Conservation (phyloP, 352 stramenopile genomes). For the Phytopythium kandeliae region DNA sequence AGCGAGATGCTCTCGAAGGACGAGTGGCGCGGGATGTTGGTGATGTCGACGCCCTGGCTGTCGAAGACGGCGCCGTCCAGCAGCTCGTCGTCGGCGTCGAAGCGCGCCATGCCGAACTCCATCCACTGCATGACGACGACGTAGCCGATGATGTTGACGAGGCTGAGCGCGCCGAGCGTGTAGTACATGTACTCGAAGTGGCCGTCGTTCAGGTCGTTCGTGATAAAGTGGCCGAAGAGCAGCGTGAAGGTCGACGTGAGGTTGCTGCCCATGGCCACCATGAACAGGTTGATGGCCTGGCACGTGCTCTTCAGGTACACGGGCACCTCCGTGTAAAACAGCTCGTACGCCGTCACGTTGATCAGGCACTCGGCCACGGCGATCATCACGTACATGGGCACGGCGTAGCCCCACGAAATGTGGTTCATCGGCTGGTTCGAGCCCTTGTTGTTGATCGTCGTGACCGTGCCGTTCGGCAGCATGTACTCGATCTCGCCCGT, state of each 20-base stretch:
- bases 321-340: constrained; percentile 86
- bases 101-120: constrained; percentile 82
- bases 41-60: constrained; percentile 60
- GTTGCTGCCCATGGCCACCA: constrained; percentile 86
- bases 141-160: constrained; percentile 71
- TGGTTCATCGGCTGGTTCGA: constrained; percentile 74
- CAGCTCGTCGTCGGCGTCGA: constrained; percentile 64
- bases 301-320: constrained; percentile 86
- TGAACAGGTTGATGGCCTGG: constrained; percentile 86
- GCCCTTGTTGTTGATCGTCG: constrained; percentile 42
- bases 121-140: constrained; percentile 82
- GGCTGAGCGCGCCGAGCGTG: constrained; percentile 61
- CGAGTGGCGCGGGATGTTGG: constrained; percentile 58
- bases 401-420: constrained; percentile 74
- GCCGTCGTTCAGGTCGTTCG: constrained; percentile 67
- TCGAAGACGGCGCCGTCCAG: constrained; percentile 54
- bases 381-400: constrained; percentile 80
- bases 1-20: constrained; percentile 81
- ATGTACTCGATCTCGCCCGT: constrained; percentile 34
- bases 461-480: constrained; percentile 13
- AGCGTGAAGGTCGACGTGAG: constrained; percentile 86
- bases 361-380: constrained; percentile 85
- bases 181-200: constrained; percentile 91
- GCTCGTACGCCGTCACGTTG: constrained; percentile 84
- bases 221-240: constrained; percentile 73